A percentile compares a stretch with the other conserved stretches of the same genome.
Evolutionary conservation across 2,329 filamentous ascomycete genomes (phyloP).

Genomic region (Ophiognomonia clavigignenti-juglandacearum): DNA sequence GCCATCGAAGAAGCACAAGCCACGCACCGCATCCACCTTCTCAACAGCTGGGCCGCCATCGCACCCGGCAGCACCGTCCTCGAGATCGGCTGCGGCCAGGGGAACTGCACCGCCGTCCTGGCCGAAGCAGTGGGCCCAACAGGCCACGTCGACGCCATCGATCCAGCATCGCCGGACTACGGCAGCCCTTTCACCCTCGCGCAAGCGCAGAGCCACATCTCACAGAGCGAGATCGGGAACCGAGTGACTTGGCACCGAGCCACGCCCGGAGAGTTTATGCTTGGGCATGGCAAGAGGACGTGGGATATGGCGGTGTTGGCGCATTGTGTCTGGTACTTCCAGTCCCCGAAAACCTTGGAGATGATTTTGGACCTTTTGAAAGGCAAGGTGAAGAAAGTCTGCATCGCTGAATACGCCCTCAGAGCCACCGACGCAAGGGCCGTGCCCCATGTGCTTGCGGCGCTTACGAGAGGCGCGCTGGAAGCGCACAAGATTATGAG

Average conservation of each 20-base stretch:
- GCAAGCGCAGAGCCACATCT: conserved; percentile 42
- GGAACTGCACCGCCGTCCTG: conserved; percentile 50
- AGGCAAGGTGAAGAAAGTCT: conserved; percentile 16
- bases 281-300: conserved; percentile 1
- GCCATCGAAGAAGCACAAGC: conserved; percentile 15
- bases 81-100: conserved; percentile 57
- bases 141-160: conserved; percentile 45
- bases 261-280: conserved; percentile 26
- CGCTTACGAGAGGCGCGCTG: conserved; percentile 14
- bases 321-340: conserved; percentile 52
- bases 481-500: conserved; percentile 13
- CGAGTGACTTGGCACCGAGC: conserved; percentile 39
- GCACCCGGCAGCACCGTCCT: conserved; percentile 38
- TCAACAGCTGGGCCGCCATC: conserved; percentile 32
- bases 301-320: conserved; percentile 44
- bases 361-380: conserved; percentile 14
- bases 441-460: conserved; percentile 16
- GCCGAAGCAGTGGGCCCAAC: conserved; percentile 40
- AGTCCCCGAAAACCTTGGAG: conserved; percentile 11
- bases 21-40: conserved; percentile 31
- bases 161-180: conserved; percentile 47
- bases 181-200: conserved; percentile 39
- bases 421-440: conserved; percentile 6
- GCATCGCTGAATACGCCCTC: conserved; percentile 17
- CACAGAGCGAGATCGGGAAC: conserved; percentile 30